Percentiles rank a stretch among this genome's conserved stretches.
Evolutionary conservation across 1,284 basidiomycete species (phyloP).

Genomic region (Puccinia hordei): DNA sequence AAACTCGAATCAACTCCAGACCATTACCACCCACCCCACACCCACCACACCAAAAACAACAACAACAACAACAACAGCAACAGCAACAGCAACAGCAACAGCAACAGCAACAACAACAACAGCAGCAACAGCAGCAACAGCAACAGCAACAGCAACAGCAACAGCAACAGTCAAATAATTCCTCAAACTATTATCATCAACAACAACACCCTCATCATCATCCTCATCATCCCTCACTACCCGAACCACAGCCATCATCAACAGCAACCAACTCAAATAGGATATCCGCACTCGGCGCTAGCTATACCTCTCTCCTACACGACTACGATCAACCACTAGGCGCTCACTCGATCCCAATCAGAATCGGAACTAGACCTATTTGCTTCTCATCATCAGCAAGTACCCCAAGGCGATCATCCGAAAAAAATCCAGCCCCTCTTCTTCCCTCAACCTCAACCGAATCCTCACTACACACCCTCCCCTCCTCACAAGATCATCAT

Average conservation of each 20-base stretch:
- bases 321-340: slow-evolving; percentile 32
- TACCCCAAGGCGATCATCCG: background rate
- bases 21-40: background rate
- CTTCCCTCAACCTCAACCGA: background rate
- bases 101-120: background rate
- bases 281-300: background rate
- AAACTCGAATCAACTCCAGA: background rate
- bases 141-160: too few relatives aligned
- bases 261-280: background rate
- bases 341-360: slow-evolving; percentile 29
- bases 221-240: background rate
- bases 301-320: slow-evolving; percentile 13
- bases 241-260: slow-evolving; percentile 8
- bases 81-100: too few relatives aligned
- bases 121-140: background rate
- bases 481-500: background rate
- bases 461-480: too few relatives aligned
- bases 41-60: too few relatives aligned
- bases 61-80: background rate
- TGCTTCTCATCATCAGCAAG: slow-evolving; percentile 6
- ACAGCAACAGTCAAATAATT: too few relatives aligned
- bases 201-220: background rate
- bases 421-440: background rate
- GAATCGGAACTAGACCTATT: slow-evolving; percentile 35
- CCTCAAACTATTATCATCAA: too few relatives aligned